phyloP scores from a whole-genome alignment of 2,329 filamentous ascomycete genomes.

The Dothideomycetes sp. region DNA sequence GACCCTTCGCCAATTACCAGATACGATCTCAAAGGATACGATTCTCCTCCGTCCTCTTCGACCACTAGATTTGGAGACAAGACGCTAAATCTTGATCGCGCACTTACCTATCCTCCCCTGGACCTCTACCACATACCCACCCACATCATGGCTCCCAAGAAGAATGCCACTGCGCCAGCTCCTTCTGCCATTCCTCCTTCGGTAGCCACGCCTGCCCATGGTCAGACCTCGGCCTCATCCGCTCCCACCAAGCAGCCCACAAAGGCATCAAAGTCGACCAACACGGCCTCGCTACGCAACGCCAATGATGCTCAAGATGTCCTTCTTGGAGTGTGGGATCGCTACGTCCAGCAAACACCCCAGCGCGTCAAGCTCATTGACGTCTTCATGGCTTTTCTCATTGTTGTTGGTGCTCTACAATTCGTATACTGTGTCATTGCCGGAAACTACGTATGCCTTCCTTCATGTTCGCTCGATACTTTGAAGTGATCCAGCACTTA shows the following conservation, averaged over 20 bases:
- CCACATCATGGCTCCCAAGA: constrained; percentile 19
- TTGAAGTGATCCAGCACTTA: neutral
- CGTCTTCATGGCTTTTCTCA: constrained; percentile 78
- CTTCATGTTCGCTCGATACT: neutral
- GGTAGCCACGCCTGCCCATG: constrained; percentile 13
- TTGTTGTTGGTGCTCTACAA: constrained; percentile 77
- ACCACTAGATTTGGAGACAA: too few relatives aligned
- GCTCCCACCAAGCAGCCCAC: constrained; percentile 14
- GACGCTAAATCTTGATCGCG: too few relatives aligned
- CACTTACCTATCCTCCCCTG: too few relatives aligned
- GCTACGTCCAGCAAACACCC: constrained; percentile 71
- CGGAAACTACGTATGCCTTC: constrained; percentile 76
- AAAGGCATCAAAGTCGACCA: constrained; percentile 14
- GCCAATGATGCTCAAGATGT: constrained; percentile 43
- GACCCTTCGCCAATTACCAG: too few relatives aligned
- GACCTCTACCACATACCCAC: too few relatives aligned
- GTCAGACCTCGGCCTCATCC: constrained; percentile 14
- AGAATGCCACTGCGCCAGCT: constrained; percentile 14
- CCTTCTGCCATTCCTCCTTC: constrained; percentile 15
- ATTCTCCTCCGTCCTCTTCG: too few relatives aligned
- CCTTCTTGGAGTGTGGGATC: constrained; percentile 57
- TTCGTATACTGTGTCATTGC: constrained; percentile 86
- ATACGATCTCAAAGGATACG: too few relatives aligned
- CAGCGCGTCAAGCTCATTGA: constrained; percentile 90
- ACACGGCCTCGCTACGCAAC: constrained; percentile 12